These are phyloP conservation scores for Exophiala aquamarina DNA, from an alignment of 2,329 filamentous ascomycete genomes.

Conservation along the genomic window DNA sequence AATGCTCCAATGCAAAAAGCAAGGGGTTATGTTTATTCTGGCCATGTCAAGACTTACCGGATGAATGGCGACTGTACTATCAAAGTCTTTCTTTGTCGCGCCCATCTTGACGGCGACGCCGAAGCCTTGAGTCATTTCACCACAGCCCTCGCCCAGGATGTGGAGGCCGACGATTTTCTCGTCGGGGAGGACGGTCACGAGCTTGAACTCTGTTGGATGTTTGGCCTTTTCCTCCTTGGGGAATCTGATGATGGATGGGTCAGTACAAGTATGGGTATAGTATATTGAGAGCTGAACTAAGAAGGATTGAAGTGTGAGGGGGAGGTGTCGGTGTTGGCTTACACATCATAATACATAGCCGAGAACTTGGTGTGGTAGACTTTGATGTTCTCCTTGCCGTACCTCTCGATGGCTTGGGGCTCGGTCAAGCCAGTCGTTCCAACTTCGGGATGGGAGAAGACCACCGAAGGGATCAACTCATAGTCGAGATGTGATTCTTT, in stretches of 20 bases:
- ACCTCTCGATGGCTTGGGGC: constrained; percentile 47
- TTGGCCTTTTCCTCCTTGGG: constrained; percentile 49
- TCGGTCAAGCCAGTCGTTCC: constrained; percentile 52
- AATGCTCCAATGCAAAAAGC: too few species aligned
- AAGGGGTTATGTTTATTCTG: too few species aligned
- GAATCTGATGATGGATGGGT: constrained; percentile 46
- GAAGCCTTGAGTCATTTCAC: constrained; percentile 74
- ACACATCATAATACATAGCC: constrained; percentile 48
- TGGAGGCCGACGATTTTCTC: constrained; percentile 54
- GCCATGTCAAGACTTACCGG: constrained; percentile 48
- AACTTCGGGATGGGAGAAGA: constrained; percentile 53
- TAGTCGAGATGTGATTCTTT: constrained; percentile 47
- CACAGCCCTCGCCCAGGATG: constrained; percentile 47
- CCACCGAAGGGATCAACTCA: constrained; percentile 53
- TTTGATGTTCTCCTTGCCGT: constrained; percentile 52
- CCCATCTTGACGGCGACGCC: constrained; percentile 76
- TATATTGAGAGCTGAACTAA: too few species aligned
- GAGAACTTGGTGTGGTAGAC: constrained; percentile 51
- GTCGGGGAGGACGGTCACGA: constrained; percentile 48
- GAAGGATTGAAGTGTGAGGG: too few species aligned
- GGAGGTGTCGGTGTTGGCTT: constrained; percentile 1
- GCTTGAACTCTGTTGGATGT: constrained; percentile 52
- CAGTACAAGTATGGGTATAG: too few species aligned
- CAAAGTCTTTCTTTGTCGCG: constrained; percentile 74
- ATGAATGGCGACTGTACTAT: constrained; percentile 73